Evolutionary conservation across 2,329 filamentous ascomycete species (phyloP), one percentile per base, ranked within the genome.

Genomic region (Aspergillus novoparasiticus): DNA sequence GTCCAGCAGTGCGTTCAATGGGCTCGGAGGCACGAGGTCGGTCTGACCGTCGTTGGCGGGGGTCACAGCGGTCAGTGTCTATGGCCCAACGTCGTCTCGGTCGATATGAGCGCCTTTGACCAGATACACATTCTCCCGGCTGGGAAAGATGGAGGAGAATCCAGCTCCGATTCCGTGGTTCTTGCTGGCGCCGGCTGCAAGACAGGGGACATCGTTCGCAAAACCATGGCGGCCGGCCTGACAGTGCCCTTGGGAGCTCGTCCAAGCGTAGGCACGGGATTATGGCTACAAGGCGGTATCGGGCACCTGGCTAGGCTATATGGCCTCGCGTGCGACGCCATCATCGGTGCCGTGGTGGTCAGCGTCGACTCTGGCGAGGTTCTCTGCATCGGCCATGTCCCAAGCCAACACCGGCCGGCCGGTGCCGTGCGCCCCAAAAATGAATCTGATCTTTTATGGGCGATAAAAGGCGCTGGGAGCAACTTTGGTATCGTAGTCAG

Each of bases 271-370:
- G 87, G 88, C 3, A 83, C 85, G 0, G 88, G 88, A 0, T 67
- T 87, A 16, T 89, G 86, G 86, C 77, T 90, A 54, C 87, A 90
- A 77, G 88, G 88, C 46, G 87, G 87, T 58, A 87, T 90, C 56
- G 87, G 87, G 2, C 86, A 89, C 66, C 76, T 88, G n/a, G 69
- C 83, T 41, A 79, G 87, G 62, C 60, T 80, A 10, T 73, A 87
- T 65, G 87, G 87, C 1, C 85, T 90, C 14, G 65, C 86, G 3
- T 89, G 85, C 66, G 87, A 90, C 66, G 72, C 82, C 51, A 84
- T 90, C 53, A 72, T 89, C n/a, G 87, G 87, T 65, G 87, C 84
- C 23, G 81, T 89, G 2, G 14, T 89, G 30, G 82, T 89, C 72
- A 83, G 82, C 66, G 80, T 86, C 59, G 70, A 76, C 0, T 81